phyloP scores from a whole-genome alignment of 75 land plant genomes.

The Pseudotsuga menziesii region DNA sequence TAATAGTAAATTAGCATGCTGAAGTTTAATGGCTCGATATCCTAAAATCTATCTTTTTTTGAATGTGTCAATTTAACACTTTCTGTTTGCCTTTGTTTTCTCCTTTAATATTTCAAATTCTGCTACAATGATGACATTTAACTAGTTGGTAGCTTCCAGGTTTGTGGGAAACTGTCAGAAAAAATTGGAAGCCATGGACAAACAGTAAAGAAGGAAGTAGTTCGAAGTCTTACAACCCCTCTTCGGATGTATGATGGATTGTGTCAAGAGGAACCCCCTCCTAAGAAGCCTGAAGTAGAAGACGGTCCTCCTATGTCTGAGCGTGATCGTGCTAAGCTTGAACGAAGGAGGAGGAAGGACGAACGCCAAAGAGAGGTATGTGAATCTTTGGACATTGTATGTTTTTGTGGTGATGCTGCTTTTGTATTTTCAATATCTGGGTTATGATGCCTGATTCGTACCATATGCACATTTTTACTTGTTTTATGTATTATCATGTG shows the following conservation, averaged over 20 bases:
- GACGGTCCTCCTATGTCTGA: conserved; percentile 78
- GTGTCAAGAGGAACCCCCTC: conserved; percentile 58
- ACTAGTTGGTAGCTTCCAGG: conserved; percentile 40
- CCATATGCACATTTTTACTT: background rate
- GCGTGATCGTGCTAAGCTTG: conserved; percentile 77
- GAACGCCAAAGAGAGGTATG: conserved; percentile 88
- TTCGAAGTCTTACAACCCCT: conserved; percentile 82
- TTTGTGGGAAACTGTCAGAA: conserved; percentile 71
- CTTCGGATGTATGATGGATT: conserved; percentile 94
- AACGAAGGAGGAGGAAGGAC: conserved; percentile 85
- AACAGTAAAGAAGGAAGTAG: conserved; percentile 52
- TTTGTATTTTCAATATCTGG: background rate
- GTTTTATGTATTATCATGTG: background rate
- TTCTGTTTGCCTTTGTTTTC: background rate
- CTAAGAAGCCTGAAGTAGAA: conserved; percentile 45
- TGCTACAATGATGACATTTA: background rate
- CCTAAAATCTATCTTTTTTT: background rate
- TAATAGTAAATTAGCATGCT: background rate
- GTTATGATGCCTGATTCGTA: background rate
- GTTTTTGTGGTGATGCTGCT: background rate
- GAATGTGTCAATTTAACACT: background rate
- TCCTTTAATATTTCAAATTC: background rate
- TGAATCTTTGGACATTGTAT: background rate
- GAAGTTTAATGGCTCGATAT: background rate
- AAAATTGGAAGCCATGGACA: conserved; percentile 82